A percentile compares a stretch with the other conserved stretches of the same genome.
Conservation (phyloP, 2,329 filamentous ascomycete genomes). For the Penicillium thymicola region DNA sequence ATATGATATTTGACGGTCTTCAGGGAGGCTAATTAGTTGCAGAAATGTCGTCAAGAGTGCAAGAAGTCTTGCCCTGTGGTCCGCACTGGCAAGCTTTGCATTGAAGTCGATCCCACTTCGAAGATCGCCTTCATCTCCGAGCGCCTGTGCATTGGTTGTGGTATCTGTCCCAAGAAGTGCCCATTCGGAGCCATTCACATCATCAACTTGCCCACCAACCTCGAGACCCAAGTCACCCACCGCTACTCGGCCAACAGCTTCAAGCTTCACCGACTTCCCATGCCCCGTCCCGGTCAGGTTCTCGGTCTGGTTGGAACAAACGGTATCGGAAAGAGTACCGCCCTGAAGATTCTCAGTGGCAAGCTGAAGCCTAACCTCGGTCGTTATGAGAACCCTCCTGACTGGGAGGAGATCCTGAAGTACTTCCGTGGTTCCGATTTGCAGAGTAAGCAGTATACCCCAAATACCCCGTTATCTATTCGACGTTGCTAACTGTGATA, state of each 20-base stretch:
- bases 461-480: not conserved
- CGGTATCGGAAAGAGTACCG: conserved; percentile 99
- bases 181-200: conserved; percentile 98
- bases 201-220: conserved; percentile 99
- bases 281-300: conserved; percentile 92
- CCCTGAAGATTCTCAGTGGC: conserved; percentile 95
- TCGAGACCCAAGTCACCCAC: conserved; percentile 96
- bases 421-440: conserved; percentile 97
- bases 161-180: conserved; percentile 99
- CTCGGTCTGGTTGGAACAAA: conserved; percentile 96
- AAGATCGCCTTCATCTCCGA: conserved; percentile 99
- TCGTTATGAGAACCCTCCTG: conserved; percentile 89
- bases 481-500: conserved; percentile 34
- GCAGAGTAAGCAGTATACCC: conserved; percentile 66
- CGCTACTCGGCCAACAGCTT: conserved; percentile 99
- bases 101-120: conserved; percentile 83
- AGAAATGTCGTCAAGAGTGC: conserved; percentile 99
- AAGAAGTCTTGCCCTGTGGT: conserved; percentile 98
- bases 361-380: conserved; percentile 98
- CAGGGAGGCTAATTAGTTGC: conserved; percentile 26
- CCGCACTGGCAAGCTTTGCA: conserved; percentile 93
- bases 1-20: not conserved
- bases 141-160: conserved; percentile 92
- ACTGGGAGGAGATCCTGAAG: conserved; percentile 99
- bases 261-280: conserved; percentile 95